Evolutionary conservation across 2,329 filamentous ascomycete genomes (phyloP).

Genomic region (Chalara sp.): DNA sequence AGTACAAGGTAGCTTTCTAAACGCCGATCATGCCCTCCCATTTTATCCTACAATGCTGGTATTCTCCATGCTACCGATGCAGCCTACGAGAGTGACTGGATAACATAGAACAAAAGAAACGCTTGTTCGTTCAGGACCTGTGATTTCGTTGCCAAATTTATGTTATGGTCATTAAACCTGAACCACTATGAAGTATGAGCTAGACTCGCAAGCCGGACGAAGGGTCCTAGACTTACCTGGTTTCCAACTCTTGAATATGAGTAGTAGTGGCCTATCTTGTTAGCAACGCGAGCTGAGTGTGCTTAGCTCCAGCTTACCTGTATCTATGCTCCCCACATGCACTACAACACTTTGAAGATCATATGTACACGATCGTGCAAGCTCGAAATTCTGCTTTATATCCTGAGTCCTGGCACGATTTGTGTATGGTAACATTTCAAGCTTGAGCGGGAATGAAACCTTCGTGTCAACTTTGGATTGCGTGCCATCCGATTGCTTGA

Average conservation of each 20-base stretch:
- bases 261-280: constrained; percentile 65
- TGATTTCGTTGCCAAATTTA: constrained; percentile 74
- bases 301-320: constrained; percentile 39
- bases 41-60: background rate
- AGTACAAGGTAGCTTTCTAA: too few relatives aligned
- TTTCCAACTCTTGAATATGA: constrained; percentile 81
- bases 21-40: too few relatives aligned
- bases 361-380: constrained; percentile 66
- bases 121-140: constrained; percentile 83
- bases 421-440: constrained; percentile 90
- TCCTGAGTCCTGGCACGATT: constrained; percentile 52
- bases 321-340: constrained; percentile 88
- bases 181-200: constrained; percentile 62
- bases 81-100: constrained; percentile 49
- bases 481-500: constrained; percentile 68
- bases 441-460: constrained; percentile 76
- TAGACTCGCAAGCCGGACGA: background rate
- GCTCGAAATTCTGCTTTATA: constrained; percentile 43
- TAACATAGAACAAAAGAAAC: constrained; percentile 84
- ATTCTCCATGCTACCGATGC: background rate
- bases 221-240: constrained; percentile 39
- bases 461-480: constrained; percentile 84
- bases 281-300: constrained; percentile 5
- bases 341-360: constrained; percentile 86
- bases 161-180: constrained; percentile 90